These are phyloP conservation scores for Microdochium paspali DNA, from an alignment of 2,329 filamentous ascomycete genomes.

Conservation along the genomic window DNA sequence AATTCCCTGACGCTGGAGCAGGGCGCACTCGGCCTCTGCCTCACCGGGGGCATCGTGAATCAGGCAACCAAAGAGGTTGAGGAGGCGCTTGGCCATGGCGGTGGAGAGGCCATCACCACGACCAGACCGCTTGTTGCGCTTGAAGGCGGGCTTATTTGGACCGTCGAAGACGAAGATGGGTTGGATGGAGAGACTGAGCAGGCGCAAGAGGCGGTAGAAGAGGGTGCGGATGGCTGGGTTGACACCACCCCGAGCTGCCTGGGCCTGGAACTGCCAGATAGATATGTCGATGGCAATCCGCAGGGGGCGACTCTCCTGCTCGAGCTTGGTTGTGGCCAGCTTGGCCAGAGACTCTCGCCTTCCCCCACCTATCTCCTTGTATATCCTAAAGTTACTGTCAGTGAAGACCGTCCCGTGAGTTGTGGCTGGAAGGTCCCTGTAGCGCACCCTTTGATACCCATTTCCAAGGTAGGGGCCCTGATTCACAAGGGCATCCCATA, in stretches of 20 bases:
- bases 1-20: conserved; percentile 70
- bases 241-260: conserved; percentile 74
- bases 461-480: conserved; percentile 16
- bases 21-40: conserved; percentile 89
- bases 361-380: conserved; percentile 78
- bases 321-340: conserved; percentile 69
- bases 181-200: conserved; percentile 69
- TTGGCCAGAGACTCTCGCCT: conserved; percentile 73
- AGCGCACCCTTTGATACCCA: conserved; percentile 58
- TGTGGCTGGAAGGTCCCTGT: conserved; percentile 2
- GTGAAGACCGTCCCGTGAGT: not conserved
- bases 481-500: not conserved
- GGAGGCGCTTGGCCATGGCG: conserved; percentile 71
- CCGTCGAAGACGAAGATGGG: conserved; percentile 69
- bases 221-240: conserved; percentile 88
- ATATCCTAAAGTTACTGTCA: conserved; percentile 50
- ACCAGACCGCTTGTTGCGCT: conserved; percentile 70
- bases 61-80: conserved; percentile 77
- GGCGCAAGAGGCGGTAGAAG: conserved; percentile 79
- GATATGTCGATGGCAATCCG: conserved; percentile 88
- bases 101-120: conserved; percentile 58
- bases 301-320: conserved; percentile 60
- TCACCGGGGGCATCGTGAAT: conserved; percentile 86
- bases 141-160: conserved; percentile 74
- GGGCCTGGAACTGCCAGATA: conserved; percentile 95